Percentiles rank a stretch among this genome's conserved stretches.
Conservation (phyloP, 306 rosid genomes). For the Rosa persica region DNA sequence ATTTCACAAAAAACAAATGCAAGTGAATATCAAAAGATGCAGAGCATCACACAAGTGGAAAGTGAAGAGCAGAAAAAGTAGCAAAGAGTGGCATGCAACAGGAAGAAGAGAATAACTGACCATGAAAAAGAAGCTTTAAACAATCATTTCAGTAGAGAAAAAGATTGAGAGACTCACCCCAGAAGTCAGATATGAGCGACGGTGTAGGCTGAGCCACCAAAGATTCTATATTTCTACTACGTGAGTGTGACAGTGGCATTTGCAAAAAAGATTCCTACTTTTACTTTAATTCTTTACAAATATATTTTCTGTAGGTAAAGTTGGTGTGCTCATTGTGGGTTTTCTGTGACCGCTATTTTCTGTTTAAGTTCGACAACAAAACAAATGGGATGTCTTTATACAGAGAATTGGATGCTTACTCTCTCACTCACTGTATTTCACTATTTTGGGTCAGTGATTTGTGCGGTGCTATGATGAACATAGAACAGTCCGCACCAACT, state of each 20-base stretch:
- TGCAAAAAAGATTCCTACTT: conserved; percentile 22
- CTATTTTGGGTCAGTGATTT: background rate
- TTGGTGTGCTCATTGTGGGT: background rate
- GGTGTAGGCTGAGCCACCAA: conserved; percentile 14
- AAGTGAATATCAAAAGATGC: conserved; percentile 12
- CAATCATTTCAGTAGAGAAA: background rate
- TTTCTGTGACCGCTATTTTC: conserved; percentile 15
- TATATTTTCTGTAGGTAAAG: background rate
- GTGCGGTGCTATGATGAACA: conserved; percentile 30
- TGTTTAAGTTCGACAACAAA: conserved; percentile 23
- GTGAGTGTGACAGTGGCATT: conserved; percentile 13
- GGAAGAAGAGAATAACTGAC: conserved; percentile 20
- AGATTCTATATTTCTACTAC: conserved; percentile 24
- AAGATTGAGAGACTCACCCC: conserved; percentile 27
- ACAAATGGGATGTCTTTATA: conserved; percentile 39
- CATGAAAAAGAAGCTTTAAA: conserved; percentile 29
- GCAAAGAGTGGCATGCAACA: conserved; percentile 30
- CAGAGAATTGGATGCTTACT: conserved; percentile 49
- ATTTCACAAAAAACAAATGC: background rate
- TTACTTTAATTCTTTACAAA: background rate
- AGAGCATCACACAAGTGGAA: conserved; percentile 28
- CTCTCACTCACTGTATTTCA: background rate
- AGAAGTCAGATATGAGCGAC: conserved; percentile 23
- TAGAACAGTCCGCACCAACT: background rate
- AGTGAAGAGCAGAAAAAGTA: conserved; percentile 15